phyloP scores from a whole-genome alignment of 495 filamentous ascomycete genomes.

The Podospora pseudopauciseta region DNA sequence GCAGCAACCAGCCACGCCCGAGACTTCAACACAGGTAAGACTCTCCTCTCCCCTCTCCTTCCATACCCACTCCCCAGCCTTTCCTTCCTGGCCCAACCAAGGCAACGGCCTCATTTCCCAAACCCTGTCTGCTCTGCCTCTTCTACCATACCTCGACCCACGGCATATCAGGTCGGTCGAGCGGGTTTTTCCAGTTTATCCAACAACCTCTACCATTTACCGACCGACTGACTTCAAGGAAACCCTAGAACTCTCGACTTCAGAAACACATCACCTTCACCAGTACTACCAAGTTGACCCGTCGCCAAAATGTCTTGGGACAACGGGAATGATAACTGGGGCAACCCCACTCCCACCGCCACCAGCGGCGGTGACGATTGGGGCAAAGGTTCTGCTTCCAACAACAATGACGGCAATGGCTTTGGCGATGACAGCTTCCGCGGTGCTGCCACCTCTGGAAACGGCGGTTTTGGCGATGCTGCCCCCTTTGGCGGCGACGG shows the following conservation, averaged over 20 bases:
- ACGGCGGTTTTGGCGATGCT: constrained; percentile 64
- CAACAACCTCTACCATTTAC: background rate
- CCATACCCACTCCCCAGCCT: background rate
- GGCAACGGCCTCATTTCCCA: background rate
- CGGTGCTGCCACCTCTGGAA: constrained; percentile 21
- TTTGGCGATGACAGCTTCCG: background rate
- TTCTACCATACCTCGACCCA: background rate
- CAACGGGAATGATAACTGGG: background rate
- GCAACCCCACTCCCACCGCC: background rate
- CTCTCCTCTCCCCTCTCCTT: background rate
- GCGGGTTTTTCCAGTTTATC: background rate
- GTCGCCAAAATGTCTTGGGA: constrained; percentile 7
- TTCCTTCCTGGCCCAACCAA: background rate
- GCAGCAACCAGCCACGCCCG: background rate
- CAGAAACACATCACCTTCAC: background rate
- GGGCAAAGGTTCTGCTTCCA: background rate
- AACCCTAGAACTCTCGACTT: background rate
- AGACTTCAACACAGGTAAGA: background rate
- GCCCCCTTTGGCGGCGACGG: constrained; percentile 49
- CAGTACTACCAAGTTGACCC: background rate
- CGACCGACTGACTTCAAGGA: background rate
- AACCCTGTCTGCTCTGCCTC: background rate
- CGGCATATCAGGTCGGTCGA: background rate
- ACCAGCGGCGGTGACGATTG: background rate
- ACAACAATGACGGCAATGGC: background rate